A percentile compares a stretch with the other conserved stretches of the same genome.
These are phyloP conservation scores for Fusarium xyrophilum DNA, from an alignment of 2,329 filamentous ascomycete genomes.

Conservation along the genomic window DNA sequence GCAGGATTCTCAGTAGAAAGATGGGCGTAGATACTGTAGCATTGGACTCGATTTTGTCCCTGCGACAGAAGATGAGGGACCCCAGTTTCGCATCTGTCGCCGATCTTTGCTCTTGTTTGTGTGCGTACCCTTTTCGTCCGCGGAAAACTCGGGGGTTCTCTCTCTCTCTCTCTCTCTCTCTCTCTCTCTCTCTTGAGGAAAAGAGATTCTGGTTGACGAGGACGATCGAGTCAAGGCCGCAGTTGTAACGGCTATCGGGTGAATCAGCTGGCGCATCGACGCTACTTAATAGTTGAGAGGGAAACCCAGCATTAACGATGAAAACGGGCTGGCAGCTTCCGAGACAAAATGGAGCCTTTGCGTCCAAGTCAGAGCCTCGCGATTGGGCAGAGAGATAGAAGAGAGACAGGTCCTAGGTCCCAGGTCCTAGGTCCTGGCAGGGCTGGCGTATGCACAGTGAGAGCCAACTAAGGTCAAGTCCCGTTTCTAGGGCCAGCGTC, in stretches of 20 bases:
- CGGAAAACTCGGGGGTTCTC: background rate
- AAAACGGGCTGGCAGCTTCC: constrained; percentile 23
- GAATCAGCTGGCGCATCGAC: constrained; percentile 22
- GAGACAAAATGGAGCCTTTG: constrained; percentile 15
- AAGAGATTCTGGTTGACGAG: constrained; percentile 8
- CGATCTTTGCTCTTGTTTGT: constrained; percentile 12
- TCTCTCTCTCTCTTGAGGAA: background rate
- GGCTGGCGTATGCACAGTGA: constrained; percentile 9
- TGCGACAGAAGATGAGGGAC: background rate
- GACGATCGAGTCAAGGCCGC: constrained; percentile 20
- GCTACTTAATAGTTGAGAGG: constrained; percentile 28
- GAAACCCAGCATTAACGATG: background rate
- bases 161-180: background rate
- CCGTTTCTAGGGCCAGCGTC: background rate
- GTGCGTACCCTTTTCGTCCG: background rate
- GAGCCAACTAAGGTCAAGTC: no score
- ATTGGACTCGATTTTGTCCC: constrained; percentile 16
- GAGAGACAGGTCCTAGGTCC: background rate
- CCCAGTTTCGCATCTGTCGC: constrained; percentile 18
- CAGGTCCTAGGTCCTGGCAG: background rate
- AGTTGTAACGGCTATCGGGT: constrained; percentile 15
- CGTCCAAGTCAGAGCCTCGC: background rate
- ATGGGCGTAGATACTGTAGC: background rate
- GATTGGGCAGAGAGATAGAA: background rate
- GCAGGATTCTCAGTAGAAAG: constrained; percentile 5